Evolutionary conservation across 441 rosid genomes (phyloP).

Genomic region (Gossypium laxum): DNA sequence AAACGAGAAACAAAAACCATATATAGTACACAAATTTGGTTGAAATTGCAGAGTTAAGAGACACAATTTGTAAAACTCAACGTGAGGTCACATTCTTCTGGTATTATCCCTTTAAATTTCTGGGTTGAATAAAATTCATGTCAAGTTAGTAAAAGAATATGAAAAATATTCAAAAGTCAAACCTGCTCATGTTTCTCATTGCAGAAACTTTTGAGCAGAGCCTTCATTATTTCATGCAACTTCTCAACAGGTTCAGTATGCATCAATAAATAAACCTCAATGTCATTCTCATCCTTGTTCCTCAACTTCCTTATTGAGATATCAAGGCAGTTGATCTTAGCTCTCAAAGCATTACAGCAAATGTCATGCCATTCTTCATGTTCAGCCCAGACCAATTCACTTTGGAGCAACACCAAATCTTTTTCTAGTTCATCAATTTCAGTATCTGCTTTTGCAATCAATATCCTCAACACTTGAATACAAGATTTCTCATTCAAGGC

Average conservation of each 20-base stretch:
- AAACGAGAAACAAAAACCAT: not conserved
- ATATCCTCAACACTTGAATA: slow-evolving; percentile 40
- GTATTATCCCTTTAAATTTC: not conserved
- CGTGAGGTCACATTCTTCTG: not conserved
- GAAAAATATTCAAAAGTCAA: slow-evolving; percentile 11
- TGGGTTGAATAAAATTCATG: not conserved
- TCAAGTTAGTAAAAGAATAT: not conserved
- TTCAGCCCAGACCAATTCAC: slow-evolving; percentile 42
- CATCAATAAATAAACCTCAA: slow-evolving; percentile 25
- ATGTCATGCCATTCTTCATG: slow-evolving; percentile 37
- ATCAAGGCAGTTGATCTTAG: slow-evolving; percentile 28
- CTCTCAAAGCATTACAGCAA: slow-evolving; percentile 37
- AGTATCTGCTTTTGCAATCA: slow-evolving; percentile 40
- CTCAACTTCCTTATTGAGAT: slow-evolving; percentile 25
- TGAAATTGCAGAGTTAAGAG: not conserved
- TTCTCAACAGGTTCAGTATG: slow-evolving; percentile 33
- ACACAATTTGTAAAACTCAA: not conserved
- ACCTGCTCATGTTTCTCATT: slow-evolving; percentile 30
- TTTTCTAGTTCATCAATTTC: slow-evolving; percentile 44
- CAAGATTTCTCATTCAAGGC: slow-evolving; percentile 46
- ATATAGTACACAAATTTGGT: not conserved
- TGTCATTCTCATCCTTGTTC: slow-evolving; percentile 25
- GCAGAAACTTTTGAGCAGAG: slow-evolving; percentile 23
- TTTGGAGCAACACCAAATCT: slow-evolving; percentile 30
- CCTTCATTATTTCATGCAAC: slow-evolving; percentile 31